Evolutionary conservation across 2,329 filamentous ascomycete genomes (phyloP).

Genomic region (Colletotrichum siamense): DNA sequence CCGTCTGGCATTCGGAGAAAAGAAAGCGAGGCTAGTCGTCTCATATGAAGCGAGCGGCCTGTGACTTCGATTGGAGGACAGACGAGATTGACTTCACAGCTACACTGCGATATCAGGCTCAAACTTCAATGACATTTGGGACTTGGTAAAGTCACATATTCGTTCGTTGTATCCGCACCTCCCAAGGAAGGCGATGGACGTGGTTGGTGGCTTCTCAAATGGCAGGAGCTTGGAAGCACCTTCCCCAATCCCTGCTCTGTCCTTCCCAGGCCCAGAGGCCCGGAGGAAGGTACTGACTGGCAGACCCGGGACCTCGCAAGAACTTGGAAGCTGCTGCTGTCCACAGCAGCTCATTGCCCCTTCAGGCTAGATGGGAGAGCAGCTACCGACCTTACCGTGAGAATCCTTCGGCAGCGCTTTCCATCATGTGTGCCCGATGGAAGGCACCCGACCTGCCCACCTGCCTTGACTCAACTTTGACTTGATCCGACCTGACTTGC

Average conservation of each 20-base stretch:
- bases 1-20: not conserved
- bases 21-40: not conserved
- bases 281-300: not conserved
- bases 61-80: not conserved
- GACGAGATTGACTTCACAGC: not conserved
- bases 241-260: not conserved
- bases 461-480: not conserved
- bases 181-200: not conserved
- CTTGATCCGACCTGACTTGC: not conserved
- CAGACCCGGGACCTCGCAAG: not conserved
- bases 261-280: not conserved
- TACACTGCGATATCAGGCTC: not conserved
- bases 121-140: not conserved
- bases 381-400: not conserved
- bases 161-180: not conserved
- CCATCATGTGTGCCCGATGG: not conserved
- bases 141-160: not conserved
- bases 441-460: not conserved
- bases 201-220: not conserved
- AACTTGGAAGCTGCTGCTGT: not conserved
- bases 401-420: not conserved
- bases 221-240: not conserved
- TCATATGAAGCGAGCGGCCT: not conserved
- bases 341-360: conserved; percentile 3
- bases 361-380: not conserved